Conservation (phyloP, 2,329 filamentous ascomycete genomes). For the Ploettnerulaceae sp. region DNA sequence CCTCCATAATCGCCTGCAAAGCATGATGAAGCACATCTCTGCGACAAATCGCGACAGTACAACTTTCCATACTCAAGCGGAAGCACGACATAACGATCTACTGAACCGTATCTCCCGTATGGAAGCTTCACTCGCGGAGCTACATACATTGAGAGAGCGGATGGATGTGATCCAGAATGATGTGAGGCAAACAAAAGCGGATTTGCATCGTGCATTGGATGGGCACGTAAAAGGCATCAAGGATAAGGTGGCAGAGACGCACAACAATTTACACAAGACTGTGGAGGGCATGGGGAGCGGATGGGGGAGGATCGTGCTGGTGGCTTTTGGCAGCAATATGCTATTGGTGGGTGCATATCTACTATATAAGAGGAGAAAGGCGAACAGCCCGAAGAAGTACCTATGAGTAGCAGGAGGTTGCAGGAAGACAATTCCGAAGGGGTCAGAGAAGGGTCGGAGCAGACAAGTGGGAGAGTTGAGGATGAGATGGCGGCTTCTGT, state of each 20-base stretch:
- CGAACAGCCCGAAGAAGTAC: slow-evolving; percentile 32
- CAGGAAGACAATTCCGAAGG: neutral
- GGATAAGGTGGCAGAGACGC: slow-evolving; percentile 23
- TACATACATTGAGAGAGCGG: slow-evolving; percentile 42
- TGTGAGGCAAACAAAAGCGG: slow-evolving; percentile 51
- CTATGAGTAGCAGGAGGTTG: slow-evolving; percentile 18
- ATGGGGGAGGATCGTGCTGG: slow-evolving; percentile 14
- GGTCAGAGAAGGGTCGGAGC: neutral
- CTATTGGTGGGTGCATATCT: slow-evolving; percentile 27
- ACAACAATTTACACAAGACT: slow-evolving; percentile 17
- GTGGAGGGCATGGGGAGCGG: slow-evolving; percentile 11
- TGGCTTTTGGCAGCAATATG: slow-evolving; percentile 29
- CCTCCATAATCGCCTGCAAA: slow-evolving; percentile 77
- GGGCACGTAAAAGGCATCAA: slow-evolving; percentile 24
- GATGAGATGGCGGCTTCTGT: too few species aligned
- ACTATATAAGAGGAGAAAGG: slow-evolving; percentile 32
- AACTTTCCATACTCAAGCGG: slow-evolving; percentile 45
- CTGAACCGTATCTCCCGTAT: slow-evolving; percentile 14
- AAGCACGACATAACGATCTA: slow-evolving; percentile 39
- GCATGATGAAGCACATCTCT: slow-evolving; percentile 62
- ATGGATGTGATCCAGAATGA: slow-evolving; percentile 53
- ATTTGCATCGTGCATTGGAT: slow-evolving; percentile 35
- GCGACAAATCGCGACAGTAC: slow-evolving; percentile 56
- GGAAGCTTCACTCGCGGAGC: slow-evolving; percentile 35
- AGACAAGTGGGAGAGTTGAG: too few species aligned